These are phyloP conservation scores for Apiosordaria backusii DNA, from an alignment of 495 filamentous ascomycete species.

Conservation along the genomic window DNA sequence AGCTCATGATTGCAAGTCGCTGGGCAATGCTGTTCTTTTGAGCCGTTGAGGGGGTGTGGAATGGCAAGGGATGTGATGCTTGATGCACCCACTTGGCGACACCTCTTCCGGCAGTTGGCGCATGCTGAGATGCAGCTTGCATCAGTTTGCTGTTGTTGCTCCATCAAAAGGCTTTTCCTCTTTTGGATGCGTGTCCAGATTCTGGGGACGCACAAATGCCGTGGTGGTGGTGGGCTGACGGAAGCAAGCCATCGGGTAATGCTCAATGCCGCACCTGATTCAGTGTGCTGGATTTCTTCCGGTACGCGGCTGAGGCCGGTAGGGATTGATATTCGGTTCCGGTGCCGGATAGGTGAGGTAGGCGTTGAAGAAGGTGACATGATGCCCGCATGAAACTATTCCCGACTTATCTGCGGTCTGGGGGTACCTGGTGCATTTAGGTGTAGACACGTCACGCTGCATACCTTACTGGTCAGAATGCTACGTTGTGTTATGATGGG, in stretches of 20 bases:
- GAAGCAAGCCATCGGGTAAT: background rate
- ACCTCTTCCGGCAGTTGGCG: background rate
- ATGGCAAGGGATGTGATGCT: background rate
- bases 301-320: background rate
- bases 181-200: background rate
- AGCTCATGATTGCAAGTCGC: background rate
- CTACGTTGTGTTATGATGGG: background rate
- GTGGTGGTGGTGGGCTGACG: background rate
- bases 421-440: background rate
- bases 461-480: background rate
- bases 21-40: background rate
- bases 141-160: background rate
- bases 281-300: background rate
- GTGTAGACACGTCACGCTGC: background rate
- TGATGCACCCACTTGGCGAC: background rate
- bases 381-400: background rate
- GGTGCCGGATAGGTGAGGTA: background rate
- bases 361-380: background rate
- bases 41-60: background rate
- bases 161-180: background rate
- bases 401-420: background rate
- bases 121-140: background rate
- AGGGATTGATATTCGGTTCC: background rate
- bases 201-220: background rate
- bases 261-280: background rate